phyloP scores from a whole-genome alignment of 2,329 filamentous ascomycete genomes.

The Trichoderma atroviride region DNA sequence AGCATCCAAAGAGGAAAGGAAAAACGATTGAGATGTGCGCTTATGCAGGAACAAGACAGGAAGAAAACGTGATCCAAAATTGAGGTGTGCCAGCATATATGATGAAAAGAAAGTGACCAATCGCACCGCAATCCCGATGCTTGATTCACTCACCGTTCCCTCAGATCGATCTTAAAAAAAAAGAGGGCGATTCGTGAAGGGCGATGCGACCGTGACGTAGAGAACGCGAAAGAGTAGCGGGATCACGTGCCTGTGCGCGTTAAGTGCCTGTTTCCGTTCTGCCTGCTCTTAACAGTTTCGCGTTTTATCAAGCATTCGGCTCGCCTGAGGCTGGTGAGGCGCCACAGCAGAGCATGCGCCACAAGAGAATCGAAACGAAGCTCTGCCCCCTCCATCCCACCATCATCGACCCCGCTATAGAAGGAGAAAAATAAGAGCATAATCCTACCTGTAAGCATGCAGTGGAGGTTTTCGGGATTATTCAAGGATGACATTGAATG shows the following conservation, averaged over 20 bases:
- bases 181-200: conserved; percentile 9
- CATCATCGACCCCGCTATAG: conserved; percentile 25
- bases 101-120: conserved; percentile 10
- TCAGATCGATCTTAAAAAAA: neutral
- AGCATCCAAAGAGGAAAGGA: neutral
- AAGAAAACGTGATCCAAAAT: conserved; percentile 4
- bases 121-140: neutral
- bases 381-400: conserved; percentile 27
- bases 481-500: neutral
- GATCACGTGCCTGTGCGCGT: conserved; percentile 38
- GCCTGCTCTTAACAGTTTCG: neutral
- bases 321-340: neutral
- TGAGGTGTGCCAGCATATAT: neutral
- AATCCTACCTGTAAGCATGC: neutral
- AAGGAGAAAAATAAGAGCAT: neutral
- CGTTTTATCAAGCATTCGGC: neutral
- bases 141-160: conserved; percentile 17
- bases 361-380: neutral
- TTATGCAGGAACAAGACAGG: conserved; percentile 2
- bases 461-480: neutral
- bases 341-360: conserved; percentile 13
- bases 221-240: conserved; percentile 42
- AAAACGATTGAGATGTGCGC: neutral
- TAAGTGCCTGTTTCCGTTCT: conserved; percentile 13
- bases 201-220: conserved; percentile 32